Percentiles rank a stretch among this genome's conserved stretches.
phyloP scores from a whole-genome alignment of 1,139 yeast species.

The Yamadazyma mexicana region DNA sequence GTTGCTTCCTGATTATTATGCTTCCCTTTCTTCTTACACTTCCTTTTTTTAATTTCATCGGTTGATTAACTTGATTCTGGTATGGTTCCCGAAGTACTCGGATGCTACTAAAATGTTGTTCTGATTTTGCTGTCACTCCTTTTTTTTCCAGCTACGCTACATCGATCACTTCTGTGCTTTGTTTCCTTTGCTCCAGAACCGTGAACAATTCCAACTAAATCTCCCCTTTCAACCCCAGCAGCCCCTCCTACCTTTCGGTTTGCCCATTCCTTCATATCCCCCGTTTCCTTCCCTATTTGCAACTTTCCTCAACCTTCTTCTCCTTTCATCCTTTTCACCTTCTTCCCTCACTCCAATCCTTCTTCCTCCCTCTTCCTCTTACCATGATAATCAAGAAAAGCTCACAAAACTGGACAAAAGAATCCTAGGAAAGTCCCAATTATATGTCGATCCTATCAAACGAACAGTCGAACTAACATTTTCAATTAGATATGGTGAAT shows the following conservation, averaged over 20 bases:
- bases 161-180: background rate
- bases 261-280: background rate
- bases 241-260: no score
- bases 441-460: background rate
- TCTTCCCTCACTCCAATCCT: slow-evolving; percentile 8
- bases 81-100: background rate
- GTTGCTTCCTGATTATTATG: slow-evolving; percentile 6
- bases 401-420: slow-evolving; percentile 1
- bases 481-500: slow-evolving; percentile 55
- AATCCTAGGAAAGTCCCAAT: slow-evolving; percentile 1
- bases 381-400: slow-evolving; percentile 4
- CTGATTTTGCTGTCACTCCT: background rate
- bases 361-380: slow-evolving; percentile 10
- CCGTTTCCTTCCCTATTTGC: slow-evolving; percentile 1
- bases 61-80: slow-evolving; percentile 6
- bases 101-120: slow-evolving; percentile 6
- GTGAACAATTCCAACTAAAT: no score
- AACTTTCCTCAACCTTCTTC: slow-evolving; percentile 4
- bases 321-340: slow-evolving; percentile 9
- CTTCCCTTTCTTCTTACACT: slow-evolving; percentile 4
- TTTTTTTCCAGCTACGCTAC: slow-evolving; percentile 3
- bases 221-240: no score
- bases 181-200: no score
- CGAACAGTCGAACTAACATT: no score
- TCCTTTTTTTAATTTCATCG: slow-evolving; percentile 1